A percentile compares a stretch with the other conserved stretches of the same genome.
phyloP scores from a whole-genome alignment of 2,329 filamentous ascomycete species.

The Fusarium oxysporum region DNA sequence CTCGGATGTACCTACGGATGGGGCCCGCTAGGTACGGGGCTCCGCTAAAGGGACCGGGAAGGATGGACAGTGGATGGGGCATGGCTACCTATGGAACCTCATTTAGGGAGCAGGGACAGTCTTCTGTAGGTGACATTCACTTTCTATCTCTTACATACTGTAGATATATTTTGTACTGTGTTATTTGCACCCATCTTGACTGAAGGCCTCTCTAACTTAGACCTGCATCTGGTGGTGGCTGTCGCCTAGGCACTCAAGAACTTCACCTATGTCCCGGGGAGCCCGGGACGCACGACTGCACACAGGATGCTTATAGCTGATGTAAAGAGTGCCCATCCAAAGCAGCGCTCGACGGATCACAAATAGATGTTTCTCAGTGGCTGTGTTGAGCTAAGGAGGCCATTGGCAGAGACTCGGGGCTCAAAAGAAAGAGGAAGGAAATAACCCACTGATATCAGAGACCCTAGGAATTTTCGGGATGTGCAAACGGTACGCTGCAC shows the following conservation, averaged over 20 bases:
- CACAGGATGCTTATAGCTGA: neutral
- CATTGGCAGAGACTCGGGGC: neutral
- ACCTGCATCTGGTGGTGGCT: conserved; percentile 26
- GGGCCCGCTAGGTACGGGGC: conserved; percentile 21
- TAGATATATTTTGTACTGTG: conserved; percentile 15
- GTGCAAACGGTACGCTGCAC: neutral
- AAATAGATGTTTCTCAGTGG: conserved; percentile 9
- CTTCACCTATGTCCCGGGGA: conserved; percentile 11
- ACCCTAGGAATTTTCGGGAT: neutral
- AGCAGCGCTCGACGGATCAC: conserved; percentile 1
- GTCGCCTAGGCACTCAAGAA: conserved; percentile 18
- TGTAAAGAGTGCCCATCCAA: neutral
- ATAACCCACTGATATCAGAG: conserved; percentile 6
- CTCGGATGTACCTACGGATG: conserved; percentile 20
- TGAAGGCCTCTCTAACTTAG: conserved; percentile 5
- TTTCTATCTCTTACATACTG: neutral
- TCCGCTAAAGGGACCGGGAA: conserved; percentile 35
- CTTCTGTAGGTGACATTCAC: neutral
- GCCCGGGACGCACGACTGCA: conserved; percentile 18
- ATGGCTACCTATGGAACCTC: conserved; percentile 13
- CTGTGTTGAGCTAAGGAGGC: conserved; percentile 14
- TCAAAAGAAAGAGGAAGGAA: neutral
- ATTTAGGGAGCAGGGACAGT: conserved; percentile 1
- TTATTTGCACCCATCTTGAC: conserved; percentile 1
- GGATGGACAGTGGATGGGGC: conserved; percentile 23